These are phyloP conservation scores for Alnus glutinosa DNA, from an alignment of 306 rosid genomes.

Conservation along the genomic window DNA sequence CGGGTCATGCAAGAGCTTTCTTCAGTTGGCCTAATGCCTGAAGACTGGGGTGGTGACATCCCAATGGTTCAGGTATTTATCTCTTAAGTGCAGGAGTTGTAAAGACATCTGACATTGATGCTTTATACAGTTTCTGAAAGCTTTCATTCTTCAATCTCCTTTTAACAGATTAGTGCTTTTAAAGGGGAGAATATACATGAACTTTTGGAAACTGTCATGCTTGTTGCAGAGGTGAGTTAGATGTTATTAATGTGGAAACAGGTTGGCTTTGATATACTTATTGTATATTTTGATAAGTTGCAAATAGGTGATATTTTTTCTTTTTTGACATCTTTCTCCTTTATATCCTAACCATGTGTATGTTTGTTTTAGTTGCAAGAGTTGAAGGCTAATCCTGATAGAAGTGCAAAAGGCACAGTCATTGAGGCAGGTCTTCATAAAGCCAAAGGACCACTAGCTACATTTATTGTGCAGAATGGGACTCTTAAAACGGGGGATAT, in stretches of 20 bases:
- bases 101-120: constrained; percentile 25
- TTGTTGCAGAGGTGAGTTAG: constrained; percentile 87
- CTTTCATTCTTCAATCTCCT: constrained; percentile 24
- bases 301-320: background rate
- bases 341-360: constrained; percentile 37
- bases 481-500: constrained; percentile 80
- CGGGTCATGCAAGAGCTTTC: constrained; percentile 99
- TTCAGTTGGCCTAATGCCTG: constrained; percentile 90
- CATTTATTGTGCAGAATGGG: constrained; percentile 93
- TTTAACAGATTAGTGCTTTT: constrained; percentile 87
- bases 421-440: constrained; percentile 96
- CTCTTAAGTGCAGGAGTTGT: constrained; percentile 21
- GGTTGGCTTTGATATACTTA: constrained; percentile 8
- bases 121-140: constrained; percentile 21
- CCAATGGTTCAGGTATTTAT: constrained; percentile 94
- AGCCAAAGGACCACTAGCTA: constrained; percentile 88
- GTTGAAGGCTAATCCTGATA: constrained; percentile 93
- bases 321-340: constrained; percentile 21
- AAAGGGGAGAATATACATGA: constrained; percentile 83
- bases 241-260: constrained; percentile 15
- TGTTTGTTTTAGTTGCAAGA: constrained; percentile 83
- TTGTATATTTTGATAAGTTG: background rate
- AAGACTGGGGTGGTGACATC: constrained; percentile 94
- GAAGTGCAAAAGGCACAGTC: constrained; percentile 88
- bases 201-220: constrained; percentile 92